Evolutionary conservation across 75 land plant species (phyloP), one percentile per base, ranked within the genome.

Genomic region (Azolla pinnata): DNA sequence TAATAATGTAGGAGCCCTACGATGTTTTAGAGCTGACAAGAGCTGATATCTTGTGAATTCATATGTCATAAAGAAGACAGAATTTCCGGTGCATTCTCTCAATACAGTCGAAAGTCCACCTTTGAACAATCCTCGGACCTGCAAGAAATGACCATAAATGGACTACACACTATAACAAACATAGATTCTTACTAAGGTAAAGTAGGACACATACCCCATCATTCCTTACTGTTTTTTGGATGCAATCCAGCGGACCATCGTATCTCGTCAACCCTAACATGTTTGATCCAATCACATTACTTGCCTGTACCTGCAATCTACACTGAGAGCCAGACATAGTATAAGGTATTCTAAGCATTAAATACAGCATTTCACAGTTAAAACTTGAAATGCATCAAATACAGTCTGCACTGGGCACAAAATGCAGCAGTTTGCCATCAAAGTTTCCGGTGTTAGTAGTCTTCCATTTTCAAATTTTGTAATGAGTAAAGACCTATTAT

Each of bases 251-350:
- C 24, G 98, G 98, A 35, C 90, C 76, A 23, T 26, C 59, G 64
- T 88, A 91, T 69, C 71, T 74, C 44, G 42, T 35, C 1, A 33
- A 51, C 31, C 54, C 65, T 32, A 48, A 46, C 31, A 38, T 67
- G 40, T 62, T 57, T 52, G 58, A 33, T 31, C 60, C 52, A 0
- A 59, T 61, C n/a, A 2, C 49, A 29, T 68, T 76, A 9, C 71
- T 76, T 28, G 69, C 87, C 60, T 92, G 98, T 38, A 88, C 87
- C 82, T 92, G 98, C 81, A 92, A 76, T 59, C 96, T 86, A 78
- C 98, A 92, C 98, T 92, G 88, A 33, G 73, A 32, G 68, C 30
- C 54, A 67, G 45, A 65, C 18, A 59, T 35, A 47, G 10, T n/a
- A n/a, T n/a, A n/a, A n/a, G n/a, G n/a, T n/a, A n/a, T n/a, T n/a